Evolutionary conservation across 257 asterid genomes (phyloP).

Genomic region (Petrea volubilis): DNA sequence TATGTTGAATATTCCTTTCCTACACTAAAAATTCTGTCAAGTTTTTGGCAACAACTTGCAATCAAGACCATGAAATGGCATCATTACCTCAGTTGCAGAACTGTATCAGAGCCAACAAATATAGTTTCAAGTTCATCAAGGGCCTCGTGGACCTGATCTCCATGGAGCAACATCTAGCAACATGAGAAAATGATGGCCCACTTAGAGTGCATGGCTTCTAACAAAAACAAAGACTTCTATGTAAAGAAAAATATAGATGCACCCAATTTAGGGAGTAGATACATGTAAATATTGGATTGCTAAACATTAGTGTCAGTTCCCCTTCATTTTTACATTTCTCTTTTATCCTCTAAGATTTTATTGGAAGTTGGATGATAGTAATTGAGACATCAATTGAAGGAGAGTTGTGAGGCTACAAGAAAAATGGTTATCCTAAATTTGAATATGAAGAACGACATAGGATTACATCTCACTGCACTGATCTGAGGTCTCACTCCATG

Average conservation of each 20-base stretch:
- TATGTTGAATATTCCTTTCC: not conserved
- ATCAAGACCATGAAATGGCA: conserved; percentile 7
- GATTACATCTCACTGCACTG: not conserved
- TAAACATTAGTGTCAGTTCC: not conserved
- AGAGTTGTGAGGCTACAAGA: not conserved
- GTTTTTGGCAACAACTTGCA: conserved; percentile 7
- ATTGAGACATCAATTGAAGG: not conserved
- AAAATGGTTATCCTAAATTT: not conserved
- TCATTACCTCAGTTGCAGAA: conserved; percentile 62
- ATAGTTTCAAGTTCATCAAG: conserved; percentile 58
- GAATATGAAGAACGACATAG: not conserved
- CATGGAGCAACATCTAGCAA: conserved; percentile 74
- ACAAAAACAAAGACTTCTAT: not conserved
- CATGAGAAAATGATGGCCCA: conserved; percentile 3
- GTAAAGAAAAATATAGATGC: not conserved
- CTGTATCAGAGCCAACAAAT: conserved; percentile 42
- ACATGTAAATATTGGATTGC: not conserved
- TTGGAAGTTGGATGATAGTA: not conserved
- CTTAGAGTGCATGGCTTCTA: conserved; percentile 19
- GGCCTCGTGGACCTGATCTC: conserved; percentile 88
- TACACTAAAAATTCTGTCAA: not conserved
- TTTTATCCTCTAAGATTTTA: too few species aligned
- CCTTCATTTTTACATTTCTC: not conserved
- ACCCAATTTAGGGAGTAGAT: not conserved
- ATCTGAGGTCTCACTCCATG: not conserved